Conservation (phyloP, 2,329 filamentous ascomycete species). For the Pseudogymnoascus sp. region DNA sequence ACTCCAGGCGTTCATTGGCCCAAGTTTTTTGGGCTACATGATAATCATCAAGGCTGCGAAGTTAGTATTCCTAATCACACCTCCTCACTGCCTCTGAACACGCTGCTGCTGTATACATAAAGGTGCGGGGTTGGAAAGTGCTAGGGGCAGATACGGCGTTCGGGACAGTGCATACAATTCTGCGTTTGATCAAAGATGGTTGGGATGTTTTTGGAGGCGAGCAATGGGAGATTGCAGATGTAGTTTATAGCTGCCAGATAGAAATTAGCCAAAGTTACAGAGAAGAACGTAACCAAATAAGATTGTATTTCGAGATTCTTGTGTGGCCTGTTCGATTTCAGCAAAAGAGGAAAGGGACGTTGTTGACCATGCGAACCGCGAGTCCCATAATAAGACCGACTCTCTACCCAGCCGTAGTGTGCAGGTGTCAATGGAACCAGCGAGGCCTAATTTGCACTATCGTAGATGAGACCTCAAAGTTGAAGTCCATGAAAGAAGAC, state of each 20-base stretch:
- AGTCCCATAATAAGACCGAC: neutral
- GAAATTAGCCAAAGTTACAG: neutral
- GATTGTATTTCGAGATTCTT: neutral
- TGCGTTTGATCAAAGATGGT: neutral
- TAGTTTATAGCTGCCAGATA: constrained; percentile 9
- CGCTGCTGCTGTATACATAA: neutral
- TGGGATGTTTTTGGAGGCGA: neutral
- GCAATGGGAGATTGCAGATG: neutral
- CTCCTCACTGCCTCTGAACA: neutral
- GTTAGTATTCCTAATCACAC: constrained; percentile 7
- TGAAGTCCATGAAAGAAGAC: neutral
- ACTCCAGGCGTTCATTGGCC: neutral
- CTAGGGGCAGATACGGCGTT: neutral
- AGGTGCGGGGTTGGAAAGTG: constrained; percentile 1
- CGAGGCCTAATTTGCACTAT: neutral
- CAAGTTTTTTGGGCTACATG: constrained; percentile 4
- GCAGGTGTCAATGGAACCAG: neutral
- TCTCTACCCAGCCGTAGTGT: neutral
- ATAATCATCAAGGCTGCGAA: neutral
- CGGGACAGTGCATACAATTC: neutral
- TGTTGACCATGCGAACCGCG: neutral
- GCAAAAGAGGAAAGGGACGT: neutral
- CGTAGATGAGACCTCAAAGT: neutral
- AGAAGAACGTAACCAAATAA: neutral
- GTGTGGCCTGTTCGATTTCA: neutral